Percentiles rank a stretch among this genome's conserved stretches.
Conservation (phyloP, 305 asterid genomes). For the Plantago coronopus region DNA sequence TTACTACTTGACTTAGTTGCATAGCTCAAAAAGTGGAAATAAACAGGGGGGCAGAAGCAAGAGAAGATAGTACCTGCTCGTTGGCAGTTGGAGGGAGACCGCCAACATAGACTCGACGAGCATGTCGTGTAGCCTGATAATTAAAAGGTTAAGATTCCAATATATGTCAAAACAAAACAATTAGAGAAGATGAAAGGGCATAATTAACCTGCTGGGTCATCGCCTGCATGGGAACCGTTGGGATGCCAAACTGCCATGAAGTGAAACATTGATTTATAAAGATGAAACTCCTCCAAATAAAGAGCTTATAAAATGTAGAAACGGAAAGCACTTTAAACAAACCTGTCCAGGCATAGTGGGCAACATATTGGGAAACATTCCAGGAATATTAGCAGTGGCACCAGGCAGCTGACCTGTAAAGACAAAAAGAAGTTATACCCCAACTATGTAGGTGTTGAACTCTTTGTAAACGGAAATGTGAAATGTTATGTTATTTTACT, state of each 20-base stretch:
- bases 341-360: constrained; percentile 81
- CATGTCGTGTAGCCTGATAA: constrained; percentile 90
- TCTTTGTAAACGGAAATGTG: background rate
- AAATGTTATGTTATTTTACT: background rate
- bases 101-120: constrained; percentile 97
- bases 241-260: constrained; percentile 67
- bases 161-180: constrained; percentile 13
- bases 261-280: constrained; percentile 13
- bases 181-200: constrained; percentile 11
- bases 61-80: constrained; percentile 63
- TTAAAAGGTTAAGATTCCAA: constrained; percentile 22
- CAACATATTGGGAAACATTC: constrained; percentile 76
- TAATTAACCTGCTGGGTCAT: constrained; percentile 94
- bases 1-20: background rate
- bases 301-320: background rate
- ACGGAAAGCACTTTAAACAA: constrained; percentile 5
- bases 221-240: constrained; percentile 85
- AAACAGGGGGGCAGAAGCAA: too few relatives aligned
- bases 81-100: constrained; percentile 94
- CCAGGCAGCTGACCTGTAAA: constrained; percentile 81
- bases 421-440: constrained; percentile 29
- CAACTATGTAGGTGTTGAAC: constrained; percentile 19
- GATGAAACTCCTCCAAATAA: background rate
- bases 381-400: constrained; percentile 59
- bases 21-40: too few relatives aligned